A percentile compares a stretch with the other conserved stretches of the same genome.
These are phyloP conservation scores for Trifolium fragiferum DNA, from an alignment of 306 rosid genomes.

Conservation along the genomic window DNA sequence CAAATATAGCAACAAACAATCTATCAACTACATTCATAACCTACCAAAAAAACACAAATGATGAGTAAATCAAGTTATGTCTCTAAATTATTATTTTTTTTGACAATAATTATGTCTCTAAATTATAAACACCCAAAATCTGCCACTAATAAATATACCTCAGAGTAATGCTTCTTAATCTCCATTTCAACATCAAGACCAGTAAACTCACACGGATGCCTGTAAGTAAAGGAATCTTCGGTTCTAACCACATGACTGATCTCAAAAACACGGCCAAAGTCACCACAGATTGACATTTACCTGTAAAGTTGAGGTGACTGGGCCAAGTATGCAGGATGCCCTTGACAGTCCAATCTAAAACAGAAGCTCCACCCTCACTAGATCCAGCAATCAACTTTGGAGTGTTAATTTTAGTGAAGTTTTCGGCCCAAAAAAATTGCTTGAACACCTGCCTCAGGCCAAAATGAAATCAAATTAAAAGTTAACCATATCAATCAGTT, in stretches of 20 bases:
- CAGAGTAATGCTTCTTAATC: conserved; percentile 71
- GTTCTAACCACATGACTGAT: conserved; percentile 86
- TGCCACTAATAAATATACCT: conserved; percentile 55
- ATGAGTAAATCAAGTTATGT: conserved; percentile 22
- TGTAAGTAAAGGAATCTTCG: conserved; percentile 82
- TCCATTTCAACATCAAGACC: conserved; percentile 97
- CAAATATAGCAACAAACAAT: conserved; percentile 77
- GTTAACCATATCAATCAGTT: not conserved
- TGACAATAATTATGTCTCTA: too few relatives aligned
- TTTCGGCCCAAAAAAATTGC: too few relatives aligned
- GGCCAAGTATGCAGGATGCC: too few relatives aligned
- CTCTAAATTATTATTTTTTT: too few relatives aligned
- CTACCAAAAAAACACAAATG: conserved; percentile 51
- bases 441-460: not conserved
- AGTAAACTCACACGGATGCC: conserved; percentile 90
- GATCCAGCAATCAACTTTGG: too few relatives aligned
- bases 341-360: too few relatives aligned
- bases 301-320: too few relatives aligned
- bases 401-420: too few relatives aligned
- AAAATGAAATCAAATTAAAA: conserved; percentile 17
- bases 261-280: conserved; percentile 82
- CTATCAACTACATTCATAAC: conserved; percentile 76
- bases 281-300: conserved; percentile 40
- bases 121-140: conserved; percentile 9
- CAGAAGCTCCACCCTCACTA: too few relatives aligned